Evolutionary conservation across 148 eudicot species (phyloP).

Genomic region (Dianthus caryophyllus): DNA sequence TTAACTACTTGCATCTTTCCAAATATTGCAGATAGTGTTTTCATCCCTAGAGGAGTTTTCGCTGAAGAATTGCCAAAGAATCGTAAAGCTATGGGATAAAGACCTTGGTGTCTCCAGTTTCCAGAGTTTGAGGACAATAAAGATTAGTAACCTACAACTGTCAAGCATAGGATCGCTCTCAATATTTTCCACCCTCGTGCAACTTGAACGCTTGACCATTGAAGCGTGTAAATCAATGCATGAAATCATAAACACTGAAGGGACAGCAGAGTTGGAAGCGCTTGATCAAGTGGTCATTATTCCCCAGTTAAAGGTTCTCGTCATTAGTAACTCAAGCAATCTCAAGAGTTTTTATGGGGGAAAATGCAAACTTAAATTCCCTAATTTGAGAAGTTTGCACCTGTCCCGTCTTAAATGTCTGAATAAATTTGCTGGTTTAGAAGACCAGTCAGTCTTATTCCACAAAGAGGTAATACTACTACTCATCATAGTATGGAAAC

Average conservation of each 20-base stretch:
- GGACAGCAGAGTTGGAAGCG: not conserved
- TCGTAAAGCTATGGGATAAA: constrained; percentile 11
- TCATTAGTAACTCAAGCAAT: not conserved
- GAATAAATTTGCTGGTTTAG: not conserved
- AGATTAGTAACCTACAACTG: not conserved
- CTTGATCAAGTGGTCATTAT: not conserved
- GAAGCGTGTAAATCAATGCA: not conserved
- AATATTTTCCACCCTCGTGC: not conserved
- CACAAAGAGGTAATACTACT: no score
- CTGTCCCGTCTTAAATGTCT: not conserved
- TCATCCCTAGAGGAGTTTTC: not conserved
- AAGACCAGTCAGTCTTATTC: not conserved
- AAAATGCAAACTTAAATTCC: not conserved
- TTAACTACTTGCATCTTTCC: not conserved
- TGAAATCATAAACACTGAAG: not conserved
- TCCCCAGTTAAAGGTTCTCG: not conserved
- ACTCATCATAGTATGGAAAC: no score
- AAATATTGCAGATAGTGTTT: constrained; percentile 2
- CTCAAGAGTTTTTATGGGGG: not conserved
- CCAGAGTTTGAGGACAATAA: not conserved
- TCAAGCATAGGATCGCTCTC: not conserved
- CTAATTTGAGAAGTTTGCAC: no score
- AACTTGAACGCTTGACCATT: not conserved
- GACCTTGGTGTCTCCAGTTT: not conserved
- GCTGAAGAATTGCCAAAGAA: not conserved